These are phyloP conservation scores for Nicotiana benthamiana DNA, from an alignment of 257 asterid species.

Conservation along the genomic window DNA sequence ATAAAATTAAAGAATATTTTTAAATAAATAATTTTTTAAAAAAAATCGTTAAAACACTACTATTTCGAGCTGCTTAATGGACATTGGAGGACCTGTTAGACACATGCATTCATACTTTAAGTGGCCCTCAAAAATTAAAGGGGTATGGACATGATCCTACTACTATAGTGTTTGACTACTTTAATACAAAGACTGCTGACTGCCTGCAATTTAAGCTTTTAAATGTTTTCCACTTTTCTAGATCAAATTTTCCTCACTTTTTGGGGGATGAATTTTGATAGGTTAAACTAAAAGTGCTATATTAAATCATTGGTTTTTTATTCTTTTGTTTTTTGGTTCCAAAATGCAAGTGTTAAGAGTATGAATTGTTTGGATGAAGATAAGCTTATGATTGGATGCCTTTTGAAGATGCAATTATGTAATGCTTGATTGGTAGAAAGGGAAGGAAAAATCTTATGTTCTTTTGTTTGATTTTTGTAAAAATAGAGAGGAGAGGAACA, in stretches of 20 bases:
- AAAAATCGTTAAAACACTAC: not conserved
- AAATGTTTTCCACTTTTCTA: not conserved
- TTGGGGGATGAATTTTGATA: not conserved
- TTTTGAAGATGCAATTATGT: not conserved
- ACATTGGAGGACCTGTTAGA: not conserved
- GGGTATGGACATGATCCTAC: not conserved
- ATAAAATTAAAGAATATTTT: not conserved
- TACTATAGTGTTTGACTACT: not conserved
- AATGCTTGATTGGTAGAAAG: not conserved
- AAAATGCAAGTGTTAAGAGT: not conserved
- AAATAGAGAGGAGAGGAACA: not conserved
- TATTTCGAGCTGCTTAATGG: not conserved
- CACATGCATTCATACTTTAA: conserved; percentile 1
- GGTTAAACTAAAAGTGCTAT: not conserved
- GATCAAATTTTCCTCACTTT: not conserved
- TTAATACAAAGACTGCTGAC: not conserved
- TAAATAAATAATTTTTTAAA: not conserved
- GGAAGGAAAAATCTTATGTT: not conserved
- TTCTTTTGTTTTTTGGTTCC: not conserved
- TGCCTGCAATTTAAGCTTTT: not conserved
- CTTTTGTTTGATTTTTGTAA: not conserved
- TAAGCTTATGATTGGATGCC: not conserved
- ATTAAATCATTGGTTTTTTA: not conserved
- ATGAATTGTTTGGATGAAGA: not conserved
- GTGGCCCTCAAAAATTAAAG: not conserved